phyloP scores from a whole-genome alignment of 2,329 filamentous ascomycete species.

The Talaromyces islandicus region DNA sequence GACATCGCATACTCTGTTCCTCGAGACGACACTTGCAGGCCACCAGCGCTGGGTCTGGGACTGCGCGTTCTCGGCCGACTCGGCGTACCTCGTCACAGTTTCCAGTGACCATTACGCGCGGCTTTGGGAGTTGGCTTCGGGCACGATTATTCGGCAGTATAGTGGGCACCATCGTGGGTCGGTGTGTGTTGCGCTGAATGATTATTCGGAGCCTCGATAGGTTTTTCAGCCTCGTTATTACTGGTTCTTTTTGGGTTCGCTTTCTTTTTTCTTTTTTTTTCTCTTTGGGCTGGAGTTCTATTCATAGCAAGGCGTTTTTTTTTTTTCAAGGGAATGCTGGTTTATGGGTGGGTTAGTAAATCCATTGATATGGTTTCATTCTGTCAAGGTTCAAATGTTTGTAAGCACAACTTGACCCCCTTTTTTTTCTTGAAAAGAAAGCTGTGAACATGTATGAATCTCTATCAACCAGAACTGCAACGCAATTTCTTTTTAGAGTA shows the following conservation, averaged over 20 bases:
- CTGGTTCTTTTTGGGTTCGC: not conserved
- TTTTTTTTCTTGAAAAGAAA: not conserved
- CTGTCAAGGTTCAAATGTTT: not conserved
- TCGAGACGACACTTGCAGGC: constrained; percentile 80
- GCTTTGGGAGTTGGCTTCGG: constrained; percentile 80
- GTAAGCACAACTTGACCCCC: not conserved
- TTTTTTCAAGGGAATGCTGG: not conserved
- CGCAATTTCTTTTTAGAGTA: not conserved
- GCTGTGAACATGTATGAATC: no score
- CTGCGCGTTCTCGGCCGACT: constrained; percentile 90
- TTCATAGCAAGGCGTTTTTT: not conserved
- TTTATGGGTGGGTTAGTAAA: not conserved
- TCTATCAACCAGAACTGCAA: no score
- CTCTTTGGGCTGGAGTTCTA: not conserved
- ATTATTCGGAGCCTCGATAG: constrained; percentile 54
- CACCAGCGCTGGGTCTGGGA: constrained; percentile 98
- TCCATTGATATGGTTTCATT: not conserved
- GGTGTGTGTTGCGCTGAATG: constrained; percentile 88
- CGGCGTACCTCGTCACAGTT: constrained; percentile 85
- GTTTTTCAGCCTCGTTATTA: constrained; percentile 3
- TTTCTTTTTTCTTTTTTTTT: not conserved
- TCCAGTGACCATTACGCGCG: constrained; percentile 91
- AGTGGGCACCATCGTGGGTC: constrained; percentile 90
- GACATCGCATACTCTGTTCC: constrained; percentile 55
- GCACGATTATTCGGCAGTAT: constrained; percentile 89